Conservation (phyloP, 495 filamentous ascomycete species). For the Pseudevernia furfuracea region DNA sequence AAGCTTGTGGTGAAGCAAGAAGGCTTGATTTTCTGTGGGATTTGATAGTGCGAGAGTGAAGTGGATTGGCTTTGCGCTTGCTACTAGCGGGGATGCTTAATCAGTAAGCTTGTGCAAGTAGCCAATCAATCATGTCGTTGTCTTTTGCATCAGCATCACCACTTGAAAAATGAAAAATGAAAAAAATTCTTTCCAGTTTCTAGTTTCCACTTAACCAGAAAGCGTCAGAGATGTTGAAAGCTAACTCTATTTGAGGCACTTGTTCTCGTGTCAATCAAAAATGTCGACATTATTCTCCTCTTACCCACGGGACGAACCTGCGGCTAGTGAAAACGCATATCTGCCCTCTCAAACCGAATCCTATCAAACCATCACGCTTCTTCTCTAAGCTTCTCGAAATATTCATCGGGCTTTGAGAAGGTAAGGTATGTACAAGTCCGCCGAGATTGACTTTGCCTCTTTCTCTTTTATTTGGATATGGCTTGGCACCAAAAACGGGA, state of each 20-base stretch:
- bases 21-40: background rate
- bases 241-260: constrained; percentile 4
- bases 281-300: background rate
- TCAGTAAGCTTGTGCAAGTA: background rate
- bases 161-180: no score
- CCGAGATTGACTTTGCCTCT: constrained; percentile 12
- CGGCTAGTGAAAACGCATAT: background rate
- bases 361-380: constrained; percentile 12
- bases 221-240: constrained; percentile 7
- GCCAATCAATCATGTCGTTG: background rate
- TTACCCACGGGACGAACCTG: background rate
- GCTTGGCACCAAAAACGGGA: background rate
- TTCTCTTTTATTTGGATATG: constrained; percentile 9
- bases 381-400: no score
- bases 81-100: background rate
- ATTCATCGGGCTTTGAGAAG: background rate
- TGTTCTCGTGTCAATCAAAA: background rate
- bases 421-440: no score
- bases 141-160: constrained; percentile 19
- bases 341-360: background rate
- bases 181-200: no score
- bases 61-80: background rate
- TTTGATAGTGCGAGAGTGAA: background rate
- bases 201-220: background rate
- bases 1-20: background rate